A percentile compares a stretch with the other conserved stretches of the same genome.
phyloP scores from a whole-genome alignment of 2,329 filamentous ascomycete genomes.

The Arthroderma uncinatum region DNA sequence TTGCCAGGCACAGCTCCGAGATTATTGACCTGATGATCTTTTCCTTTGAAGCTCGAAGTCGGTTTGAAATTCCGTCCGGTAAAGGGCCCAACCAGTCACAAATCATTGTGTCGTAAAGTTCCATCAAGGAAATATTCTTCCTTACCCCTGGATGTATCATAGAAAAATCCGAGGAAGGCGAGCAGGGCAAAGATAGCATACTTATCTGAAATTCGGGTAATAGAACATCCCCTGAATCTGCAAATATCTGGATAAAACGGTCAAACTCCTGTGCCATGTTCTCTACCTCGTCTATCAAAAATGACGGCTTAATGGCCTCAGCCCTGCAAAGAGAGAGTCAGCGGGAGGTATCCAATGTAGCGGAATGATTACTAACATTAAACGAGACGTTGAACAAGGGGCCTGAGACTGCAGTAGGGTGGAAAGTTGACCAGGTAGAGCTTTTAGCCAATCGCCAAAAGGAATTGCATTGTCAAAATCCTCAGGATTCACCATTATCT shows the following conservation, averaged over 20 bases:
- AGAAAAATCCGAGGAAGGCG: conserved; percentile 11
- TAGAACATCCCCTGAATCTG: background rate
- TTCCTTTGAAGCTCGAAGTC: conserved; percentile 30
- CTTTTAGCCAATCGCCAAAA: background rate
- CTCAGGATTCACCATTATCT: background rate
- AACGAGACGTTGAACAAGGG: background rate
- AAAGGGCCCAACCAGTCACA: conserved; percentile 29
- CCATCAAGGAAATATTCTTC: conserved; percentile 7
- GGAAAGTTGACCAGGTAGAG: background rate
- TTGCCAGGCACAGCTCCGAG: conserved; percentile 28
- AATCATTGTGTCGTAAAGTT: conserved; percentile 28
- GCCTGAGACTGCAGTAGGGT: background rate
- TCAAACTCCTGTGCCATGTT: conserved; percentile 24
- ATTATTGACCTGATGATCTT: conserved; percentile 27
- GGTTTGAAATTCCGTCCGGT: conserved; percentile 25
- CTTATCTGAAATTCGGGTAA: conserved; percentile 13
- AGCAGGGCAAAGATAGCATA: conserved; percentile 16
- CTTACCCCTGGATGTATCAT: conserved; percentile 16
- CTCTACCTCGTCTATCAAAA: conserved; percentile 27
- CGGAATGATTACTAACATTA: background rate
- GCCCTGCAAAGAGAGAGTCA: background rate
- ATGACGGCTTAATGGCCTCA: background rate
- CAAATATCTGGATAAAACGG: conserved; percentile 17
- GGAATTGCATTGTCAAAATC: background rate
- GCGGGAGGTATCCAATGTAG: background rate